These are phyloP conservation scores for Aegilops sharonensis DNA, from an alignment of 176 grass and related monocot genomes.

Conservation along the genomic window DNA sequence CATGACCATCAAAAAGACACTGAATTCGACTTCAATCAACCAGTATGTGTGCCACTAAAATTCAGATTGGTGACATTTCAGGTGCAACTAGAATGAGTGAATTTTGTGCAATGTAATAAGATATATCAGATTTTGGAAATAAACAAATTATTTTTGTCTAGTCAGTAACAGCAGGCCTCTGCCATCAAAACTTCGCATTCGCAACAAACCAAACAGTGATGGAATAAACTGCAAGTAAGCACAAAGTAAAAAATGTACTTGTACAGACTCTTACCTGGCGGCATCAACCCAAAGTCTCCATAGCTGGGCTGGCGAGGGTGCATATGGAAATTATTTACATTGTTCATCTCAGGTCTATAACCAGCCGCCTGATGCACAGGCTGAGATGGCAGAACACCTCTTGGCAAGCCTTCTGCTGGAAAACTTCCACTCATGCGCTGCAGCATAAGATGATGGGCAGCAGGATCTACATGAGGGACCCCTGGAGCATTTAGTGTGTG, in stretches of 20 bases:
- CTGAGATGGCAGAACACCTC: conserved; percentile 67
- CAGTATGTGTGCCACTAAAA: not conserved
- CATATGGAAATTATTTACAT: conserved; percentile 74
- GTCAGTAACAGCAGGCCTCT: not conserved
- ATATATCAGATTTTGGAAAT: not conserved
- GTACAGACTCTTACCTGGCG: conserved; percentile 59
- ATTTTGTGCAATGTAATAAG: not conserved
- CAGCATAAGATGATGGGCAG: conserved; percentile 66
- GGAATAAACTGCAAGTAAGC: conserved; percentile 10
- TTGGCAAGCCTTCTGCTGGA: conserved; percentile 59
- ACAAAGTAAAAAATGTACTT: conserved; percentile 12
- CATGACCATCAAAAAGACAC: not conserved
- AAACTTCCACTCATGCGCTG: conserved; percentile 62
- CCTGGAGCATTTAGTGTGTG: conserved; percentile 41
- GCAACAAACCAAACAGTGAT: conserved; percentile 12
- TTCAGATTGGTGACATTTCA: not conserved
- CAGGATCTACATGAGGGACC: conserved; percentile 52
- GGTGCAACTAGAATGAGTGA: not conserved
- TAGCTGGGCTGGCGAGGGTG: conserved; percentile 68
- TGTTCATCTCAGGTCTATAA: conserved; percentile 69
- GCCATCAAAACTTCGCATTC: not conserved
- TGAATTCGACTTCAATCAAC: not conserved
- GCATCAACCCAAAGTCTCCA: conserved; percentile 64
- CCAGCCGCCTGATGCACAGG: conserved; percentile 57
- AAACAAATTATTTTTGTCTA: not conserved